phyloP scores from a whole-genome alignment of 805 yeast genomes.

The Danielozyma ontarioensis region DNA sequence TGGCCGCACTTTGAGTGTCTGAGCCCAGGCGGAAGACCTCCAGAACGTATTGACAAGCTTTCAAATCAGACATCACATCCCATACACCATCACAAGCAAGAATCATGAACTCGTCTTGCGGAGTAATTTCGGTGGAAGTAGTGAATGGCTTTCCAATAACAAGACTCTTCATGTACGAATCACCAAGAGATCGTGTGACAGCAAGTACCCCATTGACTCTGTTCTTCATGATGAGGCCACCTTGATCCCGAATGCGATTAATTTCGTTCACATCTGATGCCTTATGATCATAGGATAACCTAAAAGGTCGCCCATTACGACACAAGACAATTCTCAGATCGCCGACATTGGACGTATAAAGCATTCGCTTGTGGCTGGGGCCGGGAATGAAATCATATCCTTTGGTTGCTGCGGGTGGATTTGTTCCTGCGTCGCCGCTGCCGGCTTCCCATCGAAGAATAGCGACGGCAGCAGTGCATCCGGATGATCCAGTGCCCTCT shows the following conservation, averaged over 20 bases:
- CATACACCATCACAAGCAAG: conserved; percentile 96
- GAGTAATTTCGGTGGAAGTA: conserved; percentile 70
- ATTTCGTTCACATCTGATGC: conserved; percentile 79
- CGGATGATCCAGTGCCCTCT: conserved; percentile 67
- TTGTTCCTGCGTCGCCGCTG: conserved; percentile 6
- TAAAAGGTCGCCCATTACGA: conserved; percentile 66
- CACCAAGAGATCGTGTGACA: conserved; percentile 90
- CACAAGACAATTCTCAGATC: conserved; percentile 81
- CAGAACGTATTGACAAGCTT: conserved; percentile 70
- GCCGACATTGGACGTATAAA: conserved; percentile 93
- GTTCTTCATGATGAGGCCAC: conserved; percentile 85
- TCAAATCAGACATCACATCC: conserved; percentile 87
- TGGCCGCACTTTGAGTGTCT: conserved; percentile 53
- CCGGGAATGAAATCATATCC: conserved; percentile 47
- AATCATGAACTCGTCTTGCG: conserved; percentile 71
- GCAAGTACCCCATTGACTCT: conserved; percentile 96
- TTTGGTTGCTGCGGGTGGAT: conserved; percentile 6
- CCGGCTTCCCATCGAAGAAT: conserved; percentile 74
- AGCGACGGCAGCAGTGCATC: conserved; percentile 95
- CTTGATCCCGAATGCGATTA: conserved; percentile 66
- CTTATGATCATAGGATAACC: conserved; percentile 90
- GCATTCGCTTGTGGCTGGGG: conserved; percentile 56
- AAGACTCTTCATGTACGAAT: conserved; percentile 81
- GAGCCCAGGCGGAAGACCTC: conserved; percentile 31
- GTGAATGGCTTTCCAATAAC: conserved; percentile 92